A percentile compares a stretch with the other conserved stretches of the same genome.
phyloP scores from a whole-genome alignment of 192 early-diverging fungal genomes.

The Coemansia sp. region DNA sequence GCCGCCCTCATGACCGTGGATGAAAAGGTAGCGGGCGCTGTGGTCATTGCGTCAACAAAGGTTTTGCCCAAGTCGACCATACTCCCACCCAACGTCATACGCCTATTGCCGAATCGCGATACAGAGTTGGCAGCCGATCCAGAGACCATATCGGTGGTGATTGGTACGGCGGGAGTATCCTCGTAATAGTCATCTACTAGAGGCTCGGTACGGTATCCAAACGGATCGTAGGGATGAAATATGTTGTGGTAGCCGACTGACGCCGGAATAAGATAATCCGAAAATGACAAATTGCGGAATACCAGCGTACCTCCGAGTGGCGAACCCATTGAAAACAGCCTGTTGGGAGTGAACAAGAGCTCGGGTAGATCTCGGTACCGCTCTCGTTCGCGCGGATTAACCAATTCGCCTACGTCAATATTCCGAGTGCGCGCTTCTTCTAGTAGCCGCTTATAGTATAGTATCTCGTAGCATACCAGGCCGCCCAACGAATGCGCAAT shows the following conservation, averaged over 20 bases:
- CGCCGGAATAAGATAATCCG: slow-evolving; percentile 58
- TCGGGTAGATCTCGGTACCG: slow-evolving; percentile 27
- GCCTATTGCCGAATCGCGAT: not conserved
- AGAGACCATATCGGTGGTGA: slow-evolving; percentile 12
- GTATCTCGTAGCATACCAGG: slow-evolving; percentile 70
- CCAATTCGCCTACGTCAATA: slow-evolving; percentile 3
- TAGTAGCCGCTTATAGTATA: slow-evolving; percentile 40
- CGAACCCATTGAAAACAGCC: slow-evolving; percentile 42
- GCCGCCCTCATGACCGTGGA: slow-evolving; percentile 27
- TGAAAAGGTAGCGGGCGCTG: slow-evolving; percentile 32
- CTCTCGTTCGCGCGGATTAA: slow-evolving; percentile 17
- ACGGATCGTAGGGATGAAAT: slow-evolving; percentile 77
- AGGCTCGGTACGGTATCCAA: slow-evolving; percentile 75
- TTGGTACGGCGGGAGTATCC: slow-evolving; percentile 55
- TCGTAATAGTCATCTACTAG: slow-evolving; percentile 60
- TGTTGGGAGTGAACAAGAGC: slow-evolving; percentile 31
- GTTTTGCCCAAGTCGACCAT: slow-evolving; percentile 37
- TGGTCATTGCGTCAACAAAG: slow-evolving; percentile 28
- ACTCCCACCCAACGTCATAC: slow-evolving; percentile 24
- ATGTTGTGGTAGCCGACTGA: slow-evolving; percentile 68
- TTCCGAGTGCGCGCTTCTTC: slow-evolving; percentile 1
- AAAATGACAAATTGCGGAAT: slow-evolving; percentile 63
- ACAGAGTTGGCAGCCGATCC: not conserved
- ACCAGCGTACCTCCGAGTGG: slow-evolving; percentile 65
- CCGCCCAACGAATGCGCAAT: slow-evolving; percentile 75